Base-by-base conservation (phyloP, 208 protist genomes). In the Jaenimonas drosophilae region DNA sequence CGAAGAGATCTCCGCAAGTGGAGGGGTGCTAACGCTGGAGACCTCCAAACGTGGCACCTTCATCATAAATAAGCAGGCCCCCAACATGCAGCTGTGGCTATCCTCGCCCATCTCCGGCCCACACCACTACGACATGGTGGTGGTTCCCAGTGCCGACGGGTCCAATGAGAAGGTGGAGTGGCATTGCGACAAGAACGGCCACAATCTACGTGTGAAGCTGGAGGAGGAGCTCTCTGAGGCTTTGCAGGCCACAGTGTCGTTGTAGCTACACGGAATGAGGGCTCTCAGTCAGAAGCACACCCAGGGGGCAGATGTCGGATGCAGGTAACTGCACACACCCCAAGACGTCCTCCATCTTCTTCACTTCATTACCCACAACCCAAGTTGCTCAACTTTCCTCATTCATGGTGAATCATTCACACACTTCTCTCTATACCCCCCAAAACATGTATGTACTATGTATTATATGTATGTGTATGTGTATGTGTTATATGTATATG, bases 31-130 rank as follows among this genome's bases (percentile, higher is more conserved):
- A 19, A 76, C 61, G 1, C 59, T 96, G 17, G 72, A 84, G 24
- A 82, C 84, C 9, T 36, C 42, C 14, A 57, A 55, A 20, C 42
- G 49, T 1, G 85, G 88, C 11, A 77, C 75, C 1, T 94, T 87
- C 51, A 71, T 96, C n/a, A 39, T 96, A 12, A 96, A 96, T 55
- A 93, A 94, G 56, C 90, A 96, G 63, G 84, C 84, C 5, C 87
- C 90, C 2, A 96, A 88, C 37, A 56, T 87, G 48, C 86, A 95
- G 66, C 54, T 96, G 42, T 96, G 90, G 90, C 73, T 95, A 11
- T 95, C 87, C 2, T 96, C 90, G 0, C 90, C 90, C 6, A 40
- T 96, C 7, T 85, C 73, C 1, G 90, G 90, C 2, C 87, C 90
- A 5, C 71, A 87, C 25, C 90, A 95, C 47, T 96, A 94, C 56